Conservation (phyloP, 2,329 filamentous ascomycete genomes). For the Hirsutella rhossiliensis region DNA sequence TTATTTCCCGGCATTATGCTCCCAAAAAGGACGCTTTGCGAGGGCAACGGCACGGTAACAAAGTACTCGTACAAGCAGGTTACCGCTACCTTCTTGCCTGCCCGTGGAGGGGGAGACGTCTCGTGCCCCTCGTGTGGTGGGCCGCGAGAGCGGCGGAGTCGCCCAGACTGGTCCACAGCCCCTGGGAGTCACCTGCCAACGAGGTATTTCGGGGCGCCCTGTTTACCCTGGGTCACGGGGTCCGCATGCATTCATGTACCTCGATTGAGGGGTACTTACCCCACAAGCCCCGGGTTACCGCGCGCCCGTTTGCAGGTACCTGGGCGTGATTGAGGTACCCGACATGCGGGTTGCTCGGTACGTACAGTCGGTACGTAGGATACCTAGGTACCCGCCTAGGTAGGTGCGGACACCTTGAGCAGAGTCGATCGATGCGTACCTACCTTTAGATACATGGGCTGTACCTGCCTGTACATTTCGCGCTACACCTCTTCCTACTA, state of each 20-base stretch:
- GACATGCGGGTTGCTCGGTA: too few relatives aligned
- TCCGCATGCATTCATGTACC: not conserved
- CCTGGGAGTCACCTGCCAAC: not conserved
- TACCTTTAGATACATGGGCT: too few relatives aligned
- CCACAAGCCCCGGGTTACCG: not conserved
- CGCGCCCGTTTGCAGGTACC: too few relatives aligned
- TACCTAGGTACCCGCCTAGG: too few relatives aligned
- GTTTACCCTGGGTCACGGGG: not conserved
- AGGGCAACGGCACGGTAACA: not conserved
- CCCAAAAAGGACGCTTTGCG: slow-evolving; percentile 4
- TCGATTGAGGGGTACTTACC: not conserved
- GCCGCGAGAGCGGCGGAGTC: slow-evolving; percentile 1
- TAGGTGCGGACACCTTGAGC: too few relatives aligned
- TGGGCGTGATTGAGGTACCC: too few relatives aligned
- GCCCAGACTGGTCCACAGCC: slow-evolving; percentile 1
- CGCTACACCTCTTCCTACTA: too few relatives aligned
- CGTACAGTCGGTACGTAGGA: too few relatives aligned
- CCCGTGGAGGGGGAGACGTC: slow-evolving; percentile 4
- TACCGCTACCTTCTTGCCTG: not conserved
- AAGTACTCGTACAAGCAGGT: slow-evolving; percentile 1
- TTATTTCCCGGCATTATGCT: slow-evolving; percentile 1
- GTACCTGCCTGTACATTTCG: too few relatives aligned
- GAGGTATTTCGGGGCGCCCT: not conserved
- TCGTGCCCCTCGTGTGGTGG: slow-evolving; percentile 7
- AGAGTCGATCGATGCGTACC: too few relatives aligned